Evolutionary conservation across 441 rosid species (phyloP).

Genomic region (Euphorbia celastroides): DNA sequence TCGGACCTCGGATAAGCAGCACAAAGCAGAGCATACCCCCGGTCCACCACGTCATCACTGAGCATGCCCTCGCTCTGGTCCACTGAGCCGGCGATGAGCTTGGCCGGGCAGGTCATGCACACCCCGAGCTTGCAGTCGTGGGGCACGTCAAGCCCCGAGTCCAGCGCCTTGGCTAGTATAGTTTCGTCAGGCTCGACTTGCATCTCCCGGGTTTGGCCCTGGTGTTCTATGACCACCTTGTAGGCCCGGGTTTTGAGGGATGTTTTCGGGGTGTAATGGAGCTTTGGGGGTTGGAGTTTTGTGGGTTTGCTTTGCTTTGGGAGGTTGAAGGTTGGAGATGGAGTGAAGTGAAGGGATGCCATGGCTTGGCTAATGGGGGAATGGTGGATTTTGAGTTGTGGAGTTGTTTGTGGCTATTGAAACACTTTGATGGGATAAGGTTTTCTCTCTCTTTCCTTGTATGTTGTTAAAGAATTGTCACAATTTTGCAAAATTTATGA

Average conservation of each 20-base stretch:
- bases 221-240: slow-evolving; percentile 74
- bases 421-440: slow-evolving; percentile 30
- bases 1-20: slow-evolving; percentile 76
- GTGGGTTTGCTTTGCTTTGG: slow-evolving; percentile 28
- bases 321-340: slow-evolving; percentile 38
- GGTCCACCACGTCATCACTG: slow-evolving; percentile 86
- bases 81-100: slow-evolving; percentile 54
- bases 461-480: no score
- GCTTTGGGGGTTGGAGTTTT: no score
- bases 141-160: slow-evolving; percentile 58
- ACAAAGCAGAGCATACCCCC: slow-evolving; percentile 76
- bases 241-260: slow-evolving; percentile 32
- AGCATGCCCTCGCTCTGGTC: slow-evolving; percentile 97
- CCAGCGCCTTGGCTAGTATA: slow-evolving; percentile 76
- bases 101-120: slow-evolving; percentile 98
- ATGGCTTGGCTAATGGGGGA: slow-evolving; percentile 25
- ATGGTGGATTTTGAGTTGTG: neutral
- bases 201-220: slow-evolving; percentile 54
- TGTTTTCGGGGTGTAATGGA: slow-evolving; percentile 30
- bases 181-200: slow-evolving; percentile 84
- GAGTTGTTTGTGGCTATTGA: slow-evolving; percentile 16
- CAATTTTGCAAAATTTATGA: no score
- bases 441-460: slow-evolving; percentile 4
- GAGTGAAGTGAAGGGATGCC: slow-evolving; percentile 61
- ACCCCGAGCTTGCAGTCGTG: slow-evolving; percentile 97